Base-by-base conservation (phyloP, 805 yeast species). In the Candida fluviatilis region DNA sequence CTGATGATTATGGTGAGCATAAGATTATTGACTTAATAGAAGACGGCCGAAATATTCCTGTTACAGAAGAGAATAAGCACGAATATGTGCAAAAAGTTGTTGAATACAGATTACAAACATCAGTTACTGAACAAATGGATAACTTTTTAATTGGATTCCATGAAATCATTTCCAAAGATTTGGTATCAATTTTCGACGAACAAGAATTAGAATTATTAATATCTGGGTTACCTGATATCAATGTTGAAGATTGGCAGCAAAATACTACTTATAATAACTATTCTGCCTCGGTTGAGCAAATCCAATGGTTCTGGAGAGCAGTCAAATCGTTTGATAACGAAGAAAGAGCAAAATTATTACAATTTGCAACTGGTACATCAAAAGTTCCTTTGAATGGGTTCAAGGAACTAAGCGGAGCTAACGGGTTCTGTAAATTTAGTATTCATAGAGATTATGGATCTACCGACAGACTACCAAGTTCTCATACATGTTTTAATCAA, bases 241-340 rank as follows among this genome's bases (percentile, higher is more conserved):
- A 88, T 63, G 91, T 91, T 15, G 87, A 82, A 49, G 99, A 93
- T 56, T 93, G 99, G 99, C 84, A 85, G 48, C 82, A 79, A 52
- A 85, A 93, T 56, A 78, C 96, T 1, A 71, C 66, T 1, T 84
- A 93, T 61, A 82, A 76, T 34, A 91, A 89, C 55, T 93, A 91
- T 58, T 76, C 88, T 0, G 73, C 90, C 1, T 73, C 85, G 2
- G 85, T 95, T 2, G 80, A 86, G 21, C 97, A 90, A 55, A 82
- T 93, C 40, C 89, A 84, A 54, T 91, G 97, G 86, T 93, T 93
- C 64, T 93, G 99, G 99, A 73, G 97, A 55, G 96, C 97, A 1
- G 96, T 93, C 11, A 78, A 88, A 51, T 86, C 97, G 1, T 93
- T 93, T 63, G 96, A 88, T 52, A 76, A 76, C 13, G 99, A 93